Conservation (phyloP, 768 basidiomycete genomes). For the Kwoniella shandongensis region DNA sequence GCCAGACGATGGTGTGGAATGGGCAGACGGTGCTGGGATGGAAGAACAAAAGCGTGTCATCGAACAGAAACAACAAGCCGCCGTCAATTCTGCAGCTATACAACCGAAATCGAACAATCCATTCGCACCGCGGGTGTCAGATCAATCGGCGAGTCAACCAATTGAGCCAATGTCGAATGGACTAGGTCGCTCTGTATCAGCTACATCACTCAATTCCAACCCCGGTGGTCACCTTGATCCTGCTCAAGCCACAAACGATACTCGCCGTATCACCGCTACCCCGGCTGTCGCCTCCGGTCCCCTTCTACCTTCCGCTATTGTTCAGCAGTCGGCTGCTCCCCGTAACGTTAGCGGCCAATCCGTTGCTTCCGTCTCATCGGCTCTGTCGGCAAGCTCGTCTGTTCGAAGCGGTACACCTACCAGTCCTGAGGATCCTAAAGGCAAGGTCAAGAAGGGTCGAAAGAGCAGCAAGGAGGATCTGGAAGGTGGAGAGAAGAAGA, state of each 20-base stretch:
- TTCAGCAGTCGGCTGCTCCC: slow-evolving; percentile 14
- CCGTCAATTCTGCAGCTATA: slow-evolving; percentile 37
- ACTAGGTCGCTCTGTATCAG: slow-evolving; percentile 59
- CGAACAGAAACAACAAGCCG: slow-evolving; percentile 26
- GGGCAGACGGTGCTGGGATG: slow-evolving; percentile 73
- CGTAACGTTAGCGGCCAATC: slow-evolving; percentile 60
- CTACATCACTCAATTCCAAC: slow-evolving; percentile 18
- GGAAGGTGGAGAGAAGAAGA: slow-evolving; percentile 39
- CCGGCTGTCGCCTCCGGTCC: slow-evolving; percentile 63
- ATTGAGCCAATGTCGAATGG: slow-evolving; percentile 39
- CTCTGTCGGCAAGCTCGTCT: slow-evolving; percentile 24
- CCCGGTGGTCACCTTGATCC: slow-evolving; percentile 60
- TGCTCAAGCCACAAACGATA: slow-evolving; percentile 65
- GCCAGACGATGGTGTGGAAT: slow-evolving; percentile 77
- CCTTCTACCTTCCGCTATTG: slow-evolving; percentile 34
- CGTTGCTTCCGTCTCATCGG: slow-evolving; percentile 54
- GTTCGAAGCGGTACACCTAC: slow-evolving; percentile 26
- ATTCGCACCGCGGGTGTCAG: slow-evolving; percentile 27
- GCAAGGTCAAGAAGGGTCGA: slow-evolving; percentile 60
- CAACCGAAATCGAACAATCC: slow-evolving; percentile 43
- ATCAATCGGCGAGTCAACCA: neutral
- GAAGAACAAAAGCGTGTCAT: slow-evolving; percentile 53
- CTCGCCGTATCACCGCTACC: slow-evolving; percentile 73
- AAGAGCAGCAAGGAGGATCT: slow-evolving; percentile 37
- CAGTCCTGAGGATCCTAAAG: slow-evolving; percentile 52